phyloP scores from a whole-genome alignment of 163 green algal species.

The Chlorella variabilis region DNA sequence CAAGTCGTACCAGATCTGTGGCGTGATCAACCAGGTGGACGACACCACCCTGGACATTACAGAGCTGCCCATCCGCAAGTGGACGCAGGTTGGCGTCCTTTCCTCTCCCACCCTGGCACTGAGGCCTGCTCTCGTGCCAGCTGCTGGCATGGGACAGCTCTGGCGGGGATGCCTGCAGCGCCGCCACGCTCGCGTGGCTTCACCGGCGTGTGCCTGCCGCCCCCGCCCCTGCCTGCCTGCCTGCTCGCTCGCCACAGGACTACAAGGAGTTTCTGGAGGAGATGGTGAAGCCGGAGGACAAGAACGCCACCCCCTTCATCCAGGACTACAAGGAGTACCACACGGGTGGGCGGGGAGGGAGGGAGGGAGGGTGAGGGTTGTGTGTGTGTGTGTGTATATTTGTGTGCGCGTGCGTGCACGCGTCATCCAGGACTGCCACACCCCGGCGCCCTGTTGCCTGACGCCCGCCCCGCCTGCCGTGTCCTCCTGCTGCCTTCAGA shows the following conservation, averaged over 20 bases:
- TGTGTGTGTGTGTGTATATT: neutral
- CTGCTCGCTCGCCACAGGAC: constrained; percentile 66
- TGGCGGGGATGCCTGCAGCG: no score
- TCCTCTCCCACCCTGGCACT: neutral
- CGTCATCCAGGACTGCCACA: no score
- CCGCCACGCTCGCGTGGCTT: neutral
- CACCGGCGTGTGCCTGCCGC: neutral
- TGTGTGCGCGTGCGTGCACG: no score
- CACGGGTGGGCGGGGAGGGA: constrained; percentile 1
- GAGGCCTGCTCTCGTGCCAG: no score
- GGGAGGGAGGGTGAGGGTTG: neutral
- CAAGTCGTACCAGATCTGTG: constrained; percentile 82
- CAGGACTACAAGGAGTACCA: constrained; percentile 41
- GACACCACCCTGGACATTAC: constrained; percentile 91
- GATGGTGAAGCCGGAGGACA: constrained; percentile 80
- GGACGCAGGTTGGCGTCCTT: constrained; percentile 74
- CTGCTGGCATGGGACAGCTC: no score
- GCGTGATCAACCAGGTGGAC: constrained; percentile 78
- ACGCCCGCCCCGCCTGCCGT: neutral
- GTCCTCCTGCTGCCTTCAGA: constrained; percentile 60
- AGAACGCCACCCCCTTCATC: constrained; percentile 61
- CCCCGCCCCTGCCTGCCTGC: neutral
- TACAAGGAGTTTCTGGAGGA: constrained; percentile 99
- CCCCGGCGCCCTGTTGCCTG: neutral
- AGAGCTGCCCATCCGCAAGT: constrained; percentile 97